Conservation (phyloP, 345 rosid genomes). For the Sonneratia caseolaris region DNA sequence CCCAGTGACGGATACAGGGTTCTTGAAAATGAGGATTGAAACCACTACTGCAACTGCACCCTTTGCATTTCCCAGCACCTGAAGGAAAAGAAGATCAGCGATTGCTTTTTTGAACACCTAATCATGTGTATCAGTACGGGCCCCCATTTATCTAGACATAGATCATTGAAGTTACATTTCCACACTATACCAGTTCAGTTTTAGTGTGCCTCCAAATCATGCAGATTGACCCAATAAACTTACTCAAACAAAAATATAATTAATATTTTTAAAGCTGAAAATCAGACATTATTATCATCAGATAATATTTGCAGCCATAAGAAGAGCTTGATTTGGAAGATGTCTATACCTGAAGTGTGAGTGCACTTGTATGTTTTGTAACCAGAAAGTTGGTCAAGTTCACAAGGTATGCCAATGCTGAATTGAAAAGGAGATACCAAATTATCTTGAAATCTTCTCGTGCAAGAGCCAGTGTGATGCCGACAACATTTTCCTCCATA, state of each 20-base stretch:
- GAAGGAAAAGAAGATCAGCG: slow-evolving; percentile 4
- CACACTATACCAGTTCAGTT: background rate
- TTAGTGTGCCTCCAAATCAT: background rate
- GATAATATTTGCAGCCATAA: background rate
- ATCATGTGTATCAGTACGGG: background rate
- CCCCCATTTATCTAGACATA: background rate
- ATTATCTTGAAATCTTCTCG: slow-evolving; percentile 77
- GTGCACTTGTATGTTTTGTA: slow-evolving; percentile 96
- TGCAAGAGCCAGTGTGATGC: slow-evolving; percentile 90
- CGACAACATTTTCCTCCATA: slow-evolving; percentile 93
- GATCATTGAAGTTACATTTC: background rate
- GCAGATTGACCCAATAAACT: background rate
- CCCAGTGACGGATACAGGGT: slow-evolving; percentile 96
- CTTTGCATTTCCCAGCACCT: slow-evolving; percentile 98
- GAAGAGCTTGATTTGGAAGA: slow-evolving; percentile 5
- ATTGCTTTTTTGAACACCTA: background rate
- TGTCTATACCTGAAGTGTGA: slow-evolving; percentile 82
- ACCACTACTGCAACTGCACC: slow-evolving; percentile 99
- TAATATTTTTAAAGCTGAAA: background rate
- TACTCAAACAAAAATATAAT: background rate
- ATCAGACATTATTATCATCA: too few relatives aligned
- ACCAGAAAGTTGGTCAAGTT: slow-evolving; percentile 98
- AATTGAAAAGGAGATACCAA: slow-evolving; percentile 94
- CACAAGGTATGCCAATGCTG: slow-evolving; percentile 89
- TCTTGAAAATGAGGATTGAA: slow-evolving; percentile 85